Percentiles rank a stretch among this genome's conserved stretches.
These are phyloP conservation scores for Phtheirospermum japonicum DNA, from an alignment of 257 asterid genomes.

Conservation along the genomic window DNA sequence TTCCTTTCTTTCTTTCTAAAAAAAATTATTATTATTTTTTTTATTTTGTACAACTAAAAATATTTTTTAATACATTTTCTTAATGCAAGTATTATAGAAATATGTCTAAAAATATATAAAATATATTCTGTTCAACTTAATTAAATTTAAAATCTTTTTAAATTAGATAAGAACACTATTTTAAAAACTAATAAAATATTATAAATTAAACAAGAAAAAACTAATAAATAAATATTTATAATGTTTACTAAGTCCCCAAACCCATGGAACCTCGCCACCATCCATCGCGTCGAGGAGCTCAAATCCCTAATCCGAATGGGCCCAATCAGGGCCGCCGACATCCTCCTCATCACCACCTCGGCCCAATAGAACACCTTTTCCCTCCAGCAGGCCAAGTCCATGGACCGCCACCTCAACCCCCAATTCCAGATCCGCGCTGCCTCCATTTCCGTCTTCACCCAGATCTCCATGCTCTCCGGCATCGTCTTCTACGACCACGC, in stretches of 20 bases:
- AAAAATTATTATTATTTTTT: no score
- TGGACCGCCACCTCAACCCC: constrained; percentile 61
- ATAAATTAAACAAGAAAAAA: no score
- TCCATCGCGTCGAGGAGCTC: constrained; percentile 83
- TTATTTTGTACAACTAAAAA: no score
- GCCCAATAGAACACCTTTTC: constrained; percentile 79
- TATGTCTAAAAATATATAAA: no score
- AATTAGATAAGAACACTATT: no score
- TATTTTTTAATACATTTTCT: no score
- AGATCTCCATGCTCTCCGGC: constrained; percentile 61
- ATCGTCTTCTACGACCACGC: constrained; percentile 60
- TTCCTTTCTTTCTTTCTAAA: no score
- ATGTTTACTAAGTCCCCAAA: constrained; percentile 64
- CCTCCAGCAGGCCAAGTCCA: constrained; percentile 77
- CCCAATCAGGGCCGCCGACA: constrained; percentile 89
- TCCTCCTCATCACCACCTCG: constrained; percentile 65
- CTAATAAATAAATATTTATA: no score
- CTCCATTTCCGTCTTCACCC: constrained; percentile 72
- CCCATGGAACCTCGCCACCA: constrained; percentile 63
- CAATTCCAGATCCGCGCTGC: constrained; percentile 73
- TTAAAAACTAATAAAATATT: no score
- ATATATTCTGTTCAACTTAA: no score
- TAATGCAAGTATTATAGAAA: no score
- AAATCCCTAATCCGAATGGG: constrained; percentile 81
- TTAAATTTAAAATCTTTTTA: no score